Conservation (phyloP, 2,329 filamentous ascomycete genomes). For the Pseudopithomyces maydicus region DNA sequence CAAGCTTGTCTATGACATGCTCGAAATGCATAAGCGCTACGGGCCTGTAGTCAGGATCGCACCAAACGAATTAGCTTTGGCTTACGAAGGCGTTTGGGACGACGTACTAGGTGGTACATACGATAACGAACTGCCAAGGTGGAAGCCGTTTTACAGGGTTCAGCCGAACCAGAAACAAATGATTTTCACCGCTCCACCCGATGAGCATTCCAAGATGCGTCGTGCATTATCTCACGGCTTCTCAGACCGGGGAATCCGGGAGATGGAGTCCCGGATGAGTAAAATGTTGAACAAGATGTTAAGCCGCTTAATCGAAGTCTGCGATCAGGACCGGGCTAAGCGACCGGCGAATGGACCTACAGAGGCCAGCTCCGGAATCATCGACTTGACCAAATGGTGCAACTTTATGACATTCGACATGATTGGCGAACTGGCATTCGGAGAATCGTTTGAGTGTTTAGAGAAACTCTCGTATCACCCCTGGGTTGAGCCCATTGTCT, state of each 20-base stretch:
- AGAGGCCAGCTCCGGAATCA: background rate
- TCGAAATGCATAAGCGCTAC: constrained; percentile 32
- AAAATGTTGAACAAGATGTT: background rate
- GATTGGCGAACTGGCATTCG: background rate
- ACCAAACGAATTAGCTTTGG: constrained; percentile 43
- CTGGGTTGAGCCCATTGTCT: background rate
- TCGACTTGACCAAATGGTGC: background rate
- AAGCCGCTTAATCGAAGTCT: background rate
- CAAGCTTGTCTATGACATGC: constrained; percentile 16
- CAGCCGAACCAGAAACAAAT: background rate
- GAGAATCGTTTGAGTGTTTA: background rate
- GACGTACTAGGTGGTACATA: background rate
- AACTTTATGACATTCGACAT: background rate
- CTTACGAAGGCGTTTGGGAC: constrained; percentile 10
- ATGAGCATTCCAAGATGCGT: background rate
- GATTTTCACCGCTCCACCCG: background rate
- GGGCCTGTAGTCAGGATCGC: constrained; percentile 41
- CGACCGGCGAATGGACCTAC: background rate
- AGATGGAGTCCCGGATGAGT: background rate
- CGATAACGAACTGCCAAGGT: background rate
- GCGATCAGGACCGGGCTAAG: background rate
- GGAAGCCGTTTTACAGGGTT: background rate
- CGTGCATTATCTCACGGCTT: background rate
- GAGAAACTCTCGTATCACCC: background rate
- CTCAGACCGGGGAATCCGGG: background rate